Evolutionary conservation across 139 green algal genomes (phyloP), one percentile per base, ranked within the genome.

Genomic region (Auxenochlorella protothecoides): DNA sequence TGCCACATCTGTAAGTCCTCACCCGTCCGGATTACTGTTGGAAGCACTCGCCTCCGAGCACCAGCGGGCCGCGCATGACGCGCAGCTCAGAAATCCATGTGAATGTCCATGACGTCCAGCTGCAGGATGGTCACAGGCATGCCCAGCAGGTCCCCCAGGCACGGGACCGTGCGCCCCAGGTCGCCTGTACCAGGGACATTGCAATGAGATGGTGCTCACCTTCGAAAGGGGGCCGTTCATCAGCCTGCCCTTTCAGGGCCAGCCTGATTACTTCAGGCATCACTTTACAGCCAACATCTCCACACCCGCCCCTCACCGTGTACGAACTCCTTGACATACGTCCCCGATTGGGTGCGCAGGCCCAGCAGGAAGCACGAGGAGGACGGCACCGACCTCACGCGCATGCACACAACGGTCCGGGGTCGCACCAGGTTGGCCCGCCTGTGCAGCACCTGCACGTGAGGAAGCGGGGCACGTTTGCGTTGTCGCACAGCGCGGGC

Each of bases 301-400:
- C n/a, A 10, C 63, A 10, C 11, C 11, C 12, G 63, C 65, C 10
- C 55, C 72, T 95, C 92, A 7, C 89, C 86, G 71, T 96, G 85
- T 63, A 92, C 86, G 73, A 97, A 96, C 81, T 97, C 92, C 73
- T 97, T 97, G 71, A 96, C 83, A 70, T 96, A 96, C 4, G 88
- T 93, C 14, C 91, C 91, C 9, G 91, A 90, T 74, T 84, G 72
- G 15, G 88, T 92, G 27, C 75, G 66, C 61, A 97, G 75, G 55
- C 75, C 65, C 53, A 97, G 77, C 5, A 81, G 63, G 70, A 93
- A 86, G 71, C 87, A 89, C 63, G 10, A 67, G 15, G 10, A 67
- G 10, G n/a, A 44, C 6, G 6, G 59, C 15, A 9, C 70, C 57
- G 1, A 44, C 27, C 27, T 44, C 15, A 63, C 68, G 12, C 78